phyloP scores from a whole-genome alignment of 805 yeast species.

The Kluyveromyces nonfermentans region DNA sequence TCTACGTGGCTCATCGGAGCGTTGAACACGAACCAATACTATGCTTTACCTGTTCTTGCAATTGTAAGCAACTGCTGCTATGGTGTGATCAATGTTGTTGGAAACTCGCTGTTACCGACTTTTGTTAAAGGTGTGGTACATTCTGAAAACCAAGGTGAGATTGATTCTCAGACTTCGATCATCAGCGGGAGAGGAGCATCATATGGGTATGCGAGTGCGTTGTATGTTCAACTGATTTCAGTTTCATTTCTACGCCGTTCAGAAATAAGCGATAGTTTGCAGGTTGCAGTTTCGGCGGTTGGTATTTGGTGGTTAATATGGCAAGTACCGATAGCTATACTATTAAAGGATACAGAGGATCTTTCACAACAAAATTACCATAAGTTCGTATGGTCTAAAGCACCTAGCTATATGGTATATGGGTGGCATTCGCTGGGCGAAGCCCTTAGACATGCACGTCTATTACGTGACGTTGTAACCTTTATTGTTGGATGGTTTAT shows the following conservation, averaged over 20 bases:
- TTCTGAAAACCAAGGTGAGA: constrained; percentile 2
- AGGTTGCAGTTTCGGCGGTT: constrained; percentile 50
- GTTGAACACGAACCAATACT: constrained; percentile 22
- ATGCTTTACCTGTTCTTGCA: constrained; percentile 38
- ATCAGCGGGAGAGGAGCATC: constrained; percentile 67
- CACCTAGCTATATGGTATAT: constrained; percentile 33
- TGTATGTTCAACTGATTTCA: constrained; percentile 54
- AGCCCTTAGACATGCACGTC: constrained; percentile 51
- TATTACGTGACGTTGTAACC: constrained; percentile 54
- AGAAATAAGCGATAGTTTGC: constrained; percentile 29
- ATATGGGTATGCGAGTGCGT: constrained; percentile 58
- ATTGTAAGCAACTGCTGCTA: constrained; percentile 57
- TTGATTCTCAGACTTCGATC: constrained; percentile 37
- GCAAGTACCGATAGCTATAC: constrained; percentile 49
- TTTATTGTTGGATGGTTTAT: constrained; percentile 70
- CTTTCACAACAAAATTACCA: constrained; percentile 1
- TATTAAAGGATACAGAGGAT: constrained; percentile 28
- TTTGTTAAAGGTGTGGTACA: constrained; percentile 38
- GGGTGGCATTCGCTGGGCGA: constrained; percentile 55
- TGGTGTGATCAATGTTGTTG: constrained; percentile 75
- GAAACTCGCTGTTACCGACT: constrained; percentile 62
- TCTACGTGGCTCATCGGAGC: constrained; percentile 40
- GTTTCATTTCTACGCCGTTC: constrained; percentile 37
- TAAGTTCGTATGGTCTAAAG: constrained; percentile 4
- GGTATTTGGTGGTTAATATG: constrained; percentile 74